phyloP scores from a whole-genome alignment of 441 rosid genomes.

The Flueggea neowawraea region DNA sequence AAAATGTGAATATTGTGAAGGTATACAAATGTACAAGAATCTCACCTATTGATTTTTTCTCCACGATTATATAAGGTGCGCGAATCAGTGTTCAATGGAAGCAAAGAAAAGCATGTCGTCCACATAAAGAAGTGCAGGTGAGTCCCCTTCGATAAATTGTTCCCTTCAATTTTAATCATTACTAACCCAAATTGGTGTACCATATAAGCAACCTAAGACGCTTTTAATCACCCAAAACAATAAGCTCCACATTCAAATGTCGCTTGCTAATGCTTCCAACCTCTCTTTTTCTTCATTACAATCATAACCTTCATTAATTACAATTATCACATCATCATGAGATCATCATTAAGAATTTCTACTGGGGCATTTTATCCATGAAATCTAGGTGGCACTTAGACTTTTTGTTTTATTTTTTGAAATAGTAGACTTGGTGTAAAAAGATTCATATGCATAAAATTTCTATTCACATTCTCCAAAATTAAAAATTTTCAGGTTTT shows the following conservation, averaged over 20 bases:
- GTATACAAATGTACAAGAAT: too few relatives aligned
- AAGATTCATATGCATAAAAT: too few relatives aligned
- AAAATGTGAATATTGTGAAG: too few relatives aligned
- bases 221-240: constrained; percentile 26
- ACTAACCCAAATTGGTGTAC: constrained; percentile 17
- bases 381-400: not conserved
- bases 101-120: constrained; percentile 77
- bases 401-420: too few relatives aligned
- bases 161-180: not conserved
- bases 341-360: constrained; percentile 25
- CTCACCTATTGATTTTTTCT: too few relatives aligned
- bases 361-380: constrained; percentile 14
- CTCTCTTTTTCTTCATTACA: constrained; percentile 19
- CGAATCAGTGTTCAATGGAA: constrained; percentile 78
- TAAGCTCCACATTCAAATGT: constrained; percentile 33
- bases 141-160: constrained; percentile 14
- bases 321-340: constrained; percentile 19
- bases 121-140: constrained; percentile 92
- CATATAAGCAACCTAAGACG: constrained; percentile 36
- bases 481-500: constrained; percentile 48
- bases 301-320: constrained; percentile 22
- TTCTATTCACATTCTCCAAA: too few relatives aligned
- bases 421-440: too few relatives aligned
- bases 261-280: constrained; percentile 21
- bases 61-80: constrained; percentile 43